A percentile compares a stretch with the other conserved stretches of the same genome.
Conservation (phyloP, 305 asterid genomes). For the Solanum hybrid region DNA sequence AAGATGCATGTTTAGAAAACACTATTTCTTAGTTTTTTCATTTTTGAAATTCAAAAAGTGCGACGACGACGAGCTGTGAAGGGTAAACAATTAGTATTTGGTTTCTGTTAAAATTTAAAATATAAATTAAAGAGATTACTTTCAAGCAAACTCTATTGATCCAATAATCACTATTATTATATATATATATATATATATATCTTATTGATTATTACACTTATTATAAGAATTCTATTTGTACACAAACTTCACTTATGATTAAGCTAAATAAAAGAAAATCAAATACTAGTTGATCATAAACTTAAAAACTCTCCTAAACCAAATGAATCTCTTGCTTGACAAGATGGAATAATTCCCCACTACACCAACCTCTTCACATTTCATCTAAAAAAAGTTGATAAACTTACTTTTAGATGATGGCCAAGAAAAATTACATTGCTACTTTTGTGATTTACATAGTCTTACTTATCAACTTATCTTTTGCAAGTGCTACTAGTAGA, state of each 20-base stretch:
- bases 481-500: not conserved
- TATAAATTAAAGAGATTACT: not conserved
- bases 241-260: not conserved
- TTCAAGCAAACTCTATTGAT: not conserved
- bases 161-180: not conserved
- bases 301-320: not conserved
- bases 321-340: not conserved
- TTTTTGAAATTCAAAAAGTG: not conserved
- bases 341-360: not conserved
- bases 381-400: not conserved
- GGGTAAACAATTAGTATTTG: not conserved
- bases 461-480: not conserved
- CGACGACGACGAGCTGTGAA: not conserved
- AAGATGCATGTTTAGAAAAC: not conserved
- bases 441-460: not conserved
- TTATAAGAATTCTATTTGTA: not conserved
- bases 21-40: not conserved
- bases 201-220: not conserved
- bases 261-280: not conserved
- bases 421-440: not conserved
- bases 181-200: not conserved
- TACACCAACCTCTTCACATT: not conserved
- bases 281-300: not conserved
- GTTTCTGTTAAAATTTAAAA: not conserved
- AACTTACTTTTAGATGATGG: not conserved